These are phyloP conservation scores for Tolypocladium endophyticum DNA, from an alignment of 2,329 filamentous ascomycete genomes.

Conservation along the genomic window DNA sequence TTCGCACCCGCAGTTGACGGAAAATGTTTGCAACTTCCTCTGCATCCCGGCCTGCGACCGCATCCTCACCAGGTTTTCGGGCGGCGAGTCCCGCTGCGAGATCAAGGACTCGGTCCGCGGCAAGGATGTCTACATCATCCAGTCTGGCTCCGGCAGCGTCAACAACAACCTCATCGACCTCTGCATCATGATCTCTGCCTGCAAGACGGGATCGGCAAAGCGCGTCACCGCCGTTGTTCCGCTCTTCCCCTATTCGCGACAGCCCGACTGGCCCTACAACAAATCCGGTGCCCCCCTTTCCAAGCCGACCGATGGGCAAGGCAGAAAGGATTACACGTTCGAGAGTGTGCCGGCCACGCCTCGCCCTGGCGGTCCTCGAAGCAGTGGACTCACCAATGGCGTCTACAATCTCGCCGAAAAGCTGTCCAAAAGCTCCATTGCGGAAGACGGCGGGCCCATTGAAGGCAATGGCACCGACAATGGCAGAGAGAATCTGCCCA, in stretches of 20 bases:
- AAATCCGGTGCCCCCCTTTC: conserved; percentile 83
- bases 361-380: conserved; percentile 58
- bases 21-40: conserved; percentile 79
- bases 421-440: conserved; percentile 56
- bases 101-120: conserved; percentile 93
- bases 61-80: conserved; percentile 83
- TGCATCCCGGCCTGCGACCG: conserved; percentile 79
- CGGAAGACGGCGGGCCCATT: conserved; percentile 25
- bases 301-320: conserved; percentile 43
- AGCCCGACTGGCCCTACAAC: conserved; percentile 95
- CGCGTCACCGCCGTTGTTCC: conserved; percentile 90
- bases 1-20: conserved; percentile 80
- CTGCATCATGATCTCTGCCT: conserved; percentile 96
- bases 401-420: conserved; percentile 60
- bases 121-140: conserved; percentile 98
- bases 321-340: conserved; percentile 65
- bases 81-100: conserved; percentile 90
- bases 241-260: conserved; percentile 91
- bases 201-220: conserved; percentile 86
- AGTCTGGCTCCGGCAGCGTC: conserved; percentile 83
- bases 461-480: conserved; percentile 10
- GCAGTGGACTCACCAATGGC: conserved; percentile 52
- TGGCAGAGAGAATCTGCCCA: conserved; percentile 23
- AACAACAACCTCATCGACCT: conserved; percentile 97
- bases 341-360: conserved; percentile 88